Percentiles rank a stretch among this genome's conserved stretches.
Evolutionary conservation across 164 flowering plant genomes (phyloP).

Genomic region (Magnolia kwangsiensis): DNA sequence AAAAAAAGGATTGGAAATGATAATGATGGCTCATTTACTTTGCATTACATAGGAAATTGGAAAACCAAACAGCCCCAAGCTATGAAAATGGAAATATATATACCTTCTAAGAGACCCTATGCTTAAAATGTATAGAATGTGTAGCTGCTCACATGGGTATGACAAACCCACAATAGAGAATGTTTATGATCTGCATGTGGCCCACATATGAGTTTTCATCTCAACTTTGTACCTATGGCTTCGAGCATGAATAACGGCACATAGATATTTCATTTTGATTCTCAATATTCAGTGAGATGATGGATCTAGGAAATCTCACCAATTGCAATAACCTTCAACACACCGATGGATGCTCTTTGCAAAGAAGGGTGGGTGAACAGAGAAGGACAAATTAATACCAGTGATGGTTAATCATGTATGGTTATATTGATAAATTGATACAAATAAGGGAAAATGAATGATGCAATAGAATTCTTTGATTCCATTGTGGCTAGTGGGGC

Average conservation of each 20-base stretch:
- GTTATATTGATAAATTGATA: background rate
- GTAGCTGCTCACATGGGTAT: background rate
- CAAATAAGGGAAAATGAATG: background rate
- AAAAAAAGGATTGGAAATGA: too few species aligned
- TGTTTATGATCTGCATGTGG: too few species aligned
- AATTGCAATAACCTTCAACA: background rate
- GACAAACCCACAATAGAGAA: background rate
- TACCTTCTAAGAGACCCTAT: background rate
- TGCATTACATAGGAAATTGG: too few species aligned
- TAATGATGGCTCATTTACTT: too few species aligned
- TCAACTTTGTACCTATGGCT: background rate
- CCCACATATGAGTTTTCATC: background rate
- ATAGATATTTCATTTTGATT: background rate
- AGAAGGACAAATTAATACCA: background rate
- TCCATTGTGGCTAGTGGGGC: background rate
- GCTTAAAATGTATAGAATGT: background rate
- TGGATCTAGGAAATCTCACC: background rate
- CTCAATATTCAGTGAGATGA: background rate
- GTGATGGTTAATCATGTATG: background rate
- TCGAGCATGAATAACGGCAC: constrained; percentile 6
- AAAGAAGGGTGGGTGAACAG: background rate
- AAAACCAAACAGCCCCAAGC: too few species aligned
- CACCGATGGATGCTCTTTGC: constrained; percentile 10
- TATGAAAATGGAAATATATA: background rate
- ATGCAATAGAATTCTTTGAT: background rate